These are phyloP conservation scores for Colletotrichum sp. DNA, from an alignment of 2,329 filamentous ascomycete genomes.

Conservation along the genomic window DNA sequence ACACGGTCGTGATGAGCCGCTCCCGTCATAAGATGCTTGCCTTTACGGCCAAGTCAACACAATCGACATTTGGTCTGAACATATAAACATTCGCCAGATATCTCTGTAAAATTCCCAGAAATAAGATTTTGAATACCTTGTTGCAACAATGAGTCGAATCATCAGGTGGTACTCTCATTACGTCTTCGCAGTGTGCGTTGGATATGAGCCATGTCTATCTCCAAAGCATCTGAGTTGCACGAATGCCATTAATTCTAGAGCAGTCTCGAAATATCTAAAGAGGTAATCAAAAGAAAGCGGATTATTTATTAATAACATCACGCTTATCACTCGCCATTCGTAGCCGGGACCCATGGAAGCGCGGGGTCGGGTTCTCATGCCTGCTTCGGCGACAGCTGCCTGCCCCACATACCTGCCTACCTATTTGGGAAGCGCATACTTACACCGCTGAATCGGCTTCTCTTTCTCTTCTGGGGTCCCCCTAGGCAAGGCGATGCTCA, in stretches of 20 bases:
- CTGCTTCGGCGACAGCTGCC: neutral
- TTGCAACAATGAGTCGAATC: neutral
- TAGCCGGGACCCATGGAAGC: neutral
- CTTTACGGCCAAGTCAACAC: neutral
- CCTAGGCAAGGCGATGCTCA: neutral
- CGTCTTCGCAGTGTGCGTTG: no score
- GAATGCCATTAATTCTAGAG: neutral
- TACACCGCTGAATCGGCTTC: neutral
- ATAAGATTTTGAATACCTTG: neutral
- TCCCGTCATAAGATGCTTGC: neutral
- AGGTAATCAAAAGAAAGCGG: neutral
- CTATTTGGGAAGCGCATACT: neutral
- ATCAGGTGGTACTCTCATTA: neutral
- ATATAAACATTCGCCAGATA: neutral
- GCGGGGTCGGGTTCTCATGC: neutral
- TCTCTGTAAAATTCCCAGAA: neutral
- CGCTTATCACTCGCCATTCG: neutral
- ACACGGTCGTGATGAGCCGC: neutral
- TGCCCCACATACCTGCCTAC: neutral
- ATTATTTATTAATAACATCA: neutral
- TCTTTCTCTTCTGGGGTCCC: neutral
- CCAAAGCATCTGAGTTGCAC: neutral
- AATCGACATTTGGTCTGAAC: neutral
- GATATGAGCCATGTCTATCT: neutral
- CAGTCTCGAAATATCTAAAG: neutral